A percentile compares a stretch with the other conserved stretches of the same genome.
phyloP scores from a whole-genome alignment of 78 protist species.

The Speleostelium caveatum region DNA sequence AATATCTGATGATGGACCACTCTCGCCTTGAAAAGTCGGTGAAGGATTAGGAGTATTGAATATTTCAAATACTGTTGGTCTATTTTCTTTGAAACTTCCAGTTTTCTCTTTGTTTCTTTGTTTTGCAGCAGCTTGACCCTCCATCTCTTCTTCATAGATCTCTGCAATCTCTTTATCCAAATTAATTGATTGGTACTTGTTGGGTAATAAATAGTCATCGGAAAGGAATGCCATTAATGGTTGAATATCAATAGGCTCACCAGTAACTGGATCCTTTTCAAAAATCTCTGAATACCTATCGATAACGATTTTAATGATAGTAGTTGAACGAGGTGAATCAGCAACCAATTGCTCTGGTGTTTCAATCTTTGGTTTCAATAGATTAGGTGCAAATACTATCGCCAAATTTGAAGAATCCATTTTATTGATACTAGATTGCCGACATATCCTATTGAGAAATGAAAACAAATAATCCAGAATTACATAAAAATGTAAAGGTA shows the following conservation, averaged over 20 bases:
- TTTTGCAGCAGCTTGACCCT: background rate
- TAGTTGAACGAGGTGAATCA: conserved; percentile 12
- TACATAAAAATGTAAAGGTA: conserved; percentile 4
- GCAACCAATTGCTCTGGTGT: conserved; percentile 25
- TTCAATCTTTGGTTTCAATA: conserved; percentile 35
- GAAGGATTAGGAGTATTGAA: conserved; percentile 7
- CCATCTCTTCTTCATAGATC: conserved; percentile 30
- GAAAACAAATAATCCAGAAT: conserved; percentile 32
- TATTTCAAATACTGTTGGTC: conserved; percentile 27
- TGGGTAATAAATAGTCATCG: conserved; percentile 26
- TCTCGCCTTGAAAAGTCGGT: background rate
- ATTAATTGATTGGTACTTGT: conserved; percentile 32
- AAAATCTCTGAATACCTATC: conserved; percentile 21
- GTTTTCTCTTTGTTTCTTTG: background rate
- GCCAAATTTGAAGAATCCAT: conserved; percentile 57
- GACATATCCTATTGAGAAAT: conserved; percentile 10
- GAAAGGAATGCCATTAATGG: conserved; percentile 1
- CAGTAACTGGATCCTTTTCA: conserved; percentile 42
- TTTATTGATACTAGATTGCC: background rate
- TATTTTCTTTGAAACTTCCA: background rate
- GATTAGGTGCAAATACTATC: conserved; percentile 76
- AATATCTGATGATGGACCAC: background rate
- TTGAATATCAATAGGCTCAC: background rate
- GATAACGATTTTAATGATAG: conserved; percentile 16
- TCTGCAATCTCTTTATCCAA: conserved; percentile 46